Conservation (phyloP, 148 eudicot species). For the Selenicereus undatus region DNA sequence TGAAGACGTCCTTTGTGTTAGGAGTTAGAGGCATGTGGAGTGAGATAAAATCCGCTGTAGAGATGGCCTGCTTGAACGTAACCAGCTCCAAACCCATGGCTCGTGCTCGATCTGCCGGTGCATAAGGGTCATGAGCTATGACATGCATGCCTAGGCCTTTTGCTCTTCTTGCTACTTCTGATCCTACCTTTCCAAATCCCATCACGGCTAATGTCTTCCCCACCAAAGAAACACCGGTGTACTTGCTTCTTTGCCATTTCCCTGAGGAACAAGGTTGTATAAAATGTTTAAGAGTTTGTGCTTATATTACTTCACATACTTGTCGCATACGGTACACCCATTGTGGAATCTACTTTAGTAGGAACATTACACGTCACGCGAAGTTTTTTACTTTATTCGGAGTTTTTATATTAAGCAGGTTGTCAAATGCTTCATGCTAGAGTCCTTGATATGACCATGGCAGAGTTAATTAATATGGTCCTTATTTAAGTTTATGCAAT, state of each 20-base stretch:
- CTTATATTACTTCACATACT: too few relatives aligned
- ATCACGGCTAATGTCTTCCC: constrained; percentile 80
- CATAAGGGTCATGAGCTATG: constrained; percentile 87
- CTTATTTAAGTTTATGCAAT: too few relatives aligned
- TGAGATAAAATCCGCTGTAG: constrained; percentile 74
- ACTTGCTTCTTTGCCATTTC: constrained; percentile 76
- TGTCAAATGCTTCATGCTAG: too few relatives aligned
- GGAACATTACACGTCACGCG: too few relatives aligned
- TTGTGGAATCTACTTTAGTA: too few relatives aligned
- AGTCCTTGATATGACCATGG: neutral
- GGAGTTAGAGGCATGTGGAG: constrained; percentile 97
- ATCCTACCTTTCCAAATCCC: constrained; percentile 96
- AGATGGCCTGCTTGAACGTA: constrained; percentile 69
- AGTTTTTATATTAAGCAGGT: too few relatives aligned
- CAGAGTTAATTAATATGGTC: too few relatives aligned
- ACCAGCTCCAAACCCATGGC: constrained; percentile 86
- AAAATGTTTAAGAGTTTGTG: neutral
- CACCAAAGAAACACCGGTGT: constrained; percentile 82
- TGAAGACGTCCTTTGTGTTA: constrained; percentile 62
- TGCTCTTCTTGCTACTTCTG: constrained; percentile 87
- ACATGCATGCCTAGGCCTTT: constrained; percentile 94
- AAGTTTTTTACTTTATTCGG: too few relatives aligned
- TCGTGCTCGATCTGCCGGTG: constrained; percentile 87
- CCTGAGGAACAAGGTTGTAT: constrained; percentile 36
- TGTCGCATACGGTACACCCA: too few relatives aligned